Evolutionary conservation across 2,329 filamentous ascomycete genomes (phyloP), one percentile per base, ranked within the genome.

Genomic region (Oidium heveae): DNA sequence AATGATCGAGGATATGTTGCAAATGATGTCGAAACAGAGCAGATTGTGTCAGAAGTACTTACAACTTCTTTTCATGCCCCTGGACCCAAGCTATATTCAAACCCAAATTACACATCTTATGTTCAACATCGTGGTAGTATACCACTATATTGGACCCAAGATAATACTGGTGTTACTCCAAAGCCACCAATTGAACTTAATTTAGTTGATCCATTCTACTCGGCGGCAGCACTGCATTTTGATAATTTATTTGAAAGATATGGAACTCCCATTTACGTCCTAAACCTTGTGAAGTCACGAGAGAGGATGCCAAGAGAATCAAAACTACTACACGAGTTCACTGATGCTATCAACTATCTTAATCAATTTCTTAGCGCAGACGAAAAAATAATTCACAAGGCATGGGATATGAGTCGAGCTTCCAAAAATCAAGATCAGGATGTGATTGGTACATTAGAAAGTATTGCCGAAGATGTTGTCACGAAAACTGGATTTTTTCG

Each of bases 1-100:
- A 98, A 98, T 63, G 91, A 98, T 66, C 66, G 72, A 65, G 89
- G 91, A 15, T 94, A 94, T 65, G 91, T 98, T 55, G 93, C 91
- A 54, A 98, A 98, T 64, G 93, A 98, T 67, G 91, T 98, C 24
- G 93, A 98, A 68, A 96, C 91, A 0, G 91, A 98, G 68, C 91
- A 98, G 66, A 95, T 98, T 57, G 88, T 98, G 5, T 91, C 88
- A 0, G 91, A 98, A 65, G 86, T 87, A 61, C 72, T 89, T 53
- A 95, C 87, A 0, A 98, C 91, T 0, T 95, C 91, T 0, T 95
- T 98, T 61, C 91, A 98, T 68, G 83, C 85, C 2, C 86, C 91
- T 4, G 89, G 87, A 0, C 85, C 84, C 2, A 79, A 78, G 52
- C 74, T 94, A 12, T 95, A 86, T 65, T 80, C 86, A 5, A 96